Evolutionary conservation across 179 eudicot species (phyloP).

Genomic region (Silene noctiflora): DNA sequence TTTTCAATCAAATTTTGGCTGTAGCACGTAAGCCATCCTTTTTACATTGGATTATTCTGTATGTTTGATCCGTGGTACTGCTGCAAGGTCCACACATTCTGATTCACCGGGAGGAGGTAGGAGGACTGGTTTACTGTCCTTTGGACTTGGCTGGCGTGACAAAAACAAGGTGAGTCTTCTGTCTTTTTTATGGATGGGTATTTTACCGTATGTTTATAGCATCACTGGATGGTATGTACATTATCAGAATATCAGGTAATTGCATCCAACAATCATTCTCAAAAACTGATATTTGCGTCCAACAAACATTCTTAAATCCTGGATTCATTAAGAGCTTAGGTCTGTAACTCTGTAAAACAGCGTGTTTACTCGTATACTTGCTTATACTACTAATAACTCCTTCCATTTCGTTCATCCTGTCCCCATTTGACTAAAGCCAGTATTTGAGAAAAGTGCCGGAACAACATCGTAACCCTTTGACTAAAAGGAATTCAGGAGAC

Average conservation of each 20-base stretch:
- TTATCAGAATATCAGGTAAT: background rate
- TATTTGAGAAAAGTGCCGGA: too few relatives aligned
- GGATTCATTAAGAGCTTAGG: too few relatives aligned
- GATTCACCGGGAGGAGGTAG: slow-evolving; percentile 43
- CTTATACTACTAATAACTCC: too few relatives aligned
- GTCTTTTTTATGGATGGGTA: background rate
- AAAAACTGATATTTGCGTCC: background rate
- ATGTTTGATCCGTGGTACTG: slow-evolving; percentile 6
- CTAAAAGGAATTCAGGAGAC: too few relatives aligned
- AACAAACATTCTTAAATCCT: too few relatives aligned
- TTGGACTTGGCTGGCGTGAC: slow-evolving; percentile 78
- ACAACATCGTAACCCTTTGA: too few relatives aligned
- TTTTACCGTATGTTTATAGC: background rate
- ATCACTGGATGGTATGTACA: background rate
- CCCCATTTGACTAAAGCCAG: too few relatives aligned
- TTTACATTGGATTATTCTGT: background rate
- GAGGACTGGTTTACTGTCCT: slow-evolving; percentile 58
- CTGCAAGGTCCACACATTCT: slow-evolving; percentile 37
- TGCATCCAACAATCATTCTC: background rate
- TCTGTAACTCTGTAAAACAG: too few relatives aligned
- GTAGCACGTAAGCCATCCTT: background rate
- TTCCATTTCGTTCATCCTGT: too few relatives aligned
- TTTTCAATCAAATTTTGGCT: background rate
- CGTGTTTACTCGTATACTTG: too few relatives aligned
- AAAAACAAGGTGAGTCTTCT: slow-evolving; percentile 51